Base-by-base conservation (phyloP, 805 yeast species). In the Yamadazyma ubonensis region DNA sequence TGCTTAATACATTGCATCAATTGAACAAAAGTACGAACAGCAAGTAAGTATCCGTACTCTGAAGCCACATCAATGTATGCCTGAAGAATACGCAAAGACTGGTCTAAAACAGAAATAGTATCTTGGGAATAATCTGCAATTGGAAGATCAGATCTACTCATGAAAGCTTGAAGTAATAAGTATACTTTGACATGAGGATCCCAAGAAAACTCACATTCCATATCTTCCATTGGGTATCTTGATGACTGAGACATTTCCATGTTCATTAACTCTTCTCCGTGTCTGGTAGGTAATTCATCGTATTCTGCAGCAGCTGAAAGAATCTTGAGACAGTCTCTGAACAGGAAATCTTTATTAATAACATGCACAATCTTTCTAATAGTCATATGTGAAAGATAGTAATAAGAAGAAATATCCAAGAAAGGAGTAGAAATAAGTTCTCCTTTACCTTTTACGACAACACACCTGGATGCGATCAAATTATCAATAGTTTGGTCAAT, bases 71-170 rank as follows among this genome's bases (percentile, higher is more conserved):
- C 99, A 43, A 91, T 82, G 50, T 77, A 83, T 0, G 98, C 97
- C 57, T 93, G 99, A 39, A 90, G 64, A 46, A 93, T 83, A 76
- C 99, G 95, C 54, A 93, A 69, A 6, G 95, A 80, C 65, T 93
- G 99, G 55, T 95, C 99, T 42, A 93, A 67, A 7, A 93, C 96
- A 0, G 97, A 82, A 10, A 89, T 79, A 0, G 96, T 89, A 61
- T 93, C 99, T 57, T 91, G 98, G 7, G 84, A 72, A 57, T 93
- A 93, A 69, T 93, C 99, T 0, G 96, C 95, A 54, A 93, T 86
- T 2, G 98, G 99, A 34, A 93, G 67, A 43, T 86, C 93, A 5
- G 79, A 67, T 34, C 89, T 65, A 26, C 77, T 66, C 75, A 86
- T 77, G 51, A 73, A 82, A 0, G 91, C 90, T 56, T 86, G 93